A percentile compares a stretch with the other conserved stretches of the same genome.
phyloP scores from a whole-genome alignment of 768 basidiomycete species.

The Sporobolomyces pararoseus region DNA sequence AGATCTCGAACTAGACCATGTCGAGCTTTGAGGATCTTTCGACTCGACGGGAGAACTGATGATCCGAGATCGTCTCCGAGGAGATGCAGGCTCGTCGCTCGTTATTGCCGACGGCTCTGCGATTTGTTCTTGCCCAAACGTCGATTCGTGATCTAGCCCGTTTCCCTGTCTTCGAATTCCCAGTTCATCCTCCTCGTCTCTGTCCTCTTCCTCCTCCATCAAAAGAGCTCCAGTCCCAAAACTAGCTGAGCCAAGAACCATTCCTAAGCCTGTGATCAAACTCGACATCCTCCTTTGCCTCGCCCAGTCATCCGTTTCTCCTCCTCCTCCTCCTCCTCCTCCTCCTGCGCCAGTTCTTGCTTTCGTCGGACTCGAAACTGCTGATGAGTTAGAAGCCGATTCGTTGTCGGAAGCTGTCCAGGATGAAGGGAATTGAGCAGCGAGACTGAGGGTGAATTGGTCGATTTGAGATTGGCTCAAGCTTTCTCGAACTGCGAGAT shows the following conservation, averaged over 20 bases:
- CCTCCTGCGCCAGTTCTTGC: neutral
- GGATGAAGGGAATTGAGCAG: constrained; percentile 1
- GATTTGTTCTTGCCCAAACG: too few relatives aligned
- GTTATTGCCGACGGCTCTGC: too few relatives aligned
- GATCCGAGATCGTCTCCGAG: neutral
- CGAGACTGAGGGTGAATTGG: constrained; percentile 8
- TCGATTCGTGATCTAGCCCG: too few relatives aligned
- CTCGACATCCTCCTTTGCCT: constrained; percentile 17
- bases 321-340: neutral
- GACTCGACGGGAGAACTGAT: neutral
- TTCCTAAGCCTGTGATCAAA: constrained; percentile 22
- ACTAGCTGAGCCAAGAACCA: constrained; percentile 14
- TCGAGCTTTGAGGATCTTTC: neutral
- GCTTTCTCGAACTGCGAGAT: constrained; percentile 21
- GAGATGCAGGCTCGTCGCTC: too few relatives aligned
- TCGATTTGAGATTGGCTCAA: constrained; percentile 11
- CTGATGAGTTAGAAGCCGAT: neutral
- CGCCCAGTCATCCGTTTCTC: constrained; percentile 26
- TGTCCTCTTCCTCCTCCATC: constrained; percentile 22
- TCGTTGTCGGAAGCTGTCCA: constrained; percentile 5
- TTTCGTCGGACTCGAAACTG: constrained; percentile 10
- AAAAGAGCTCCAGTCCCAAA: neutral
- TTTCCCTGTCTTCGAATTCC: neutral
- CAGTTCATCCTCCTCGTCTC: neutral
- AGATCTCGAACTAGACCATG: neutral